Percentiles rank a stretch among this genome's conserved stretches.
phyloP scores from a whole-genome alignment of 306 rosid species.

The Castanea mollissima region DNA sequence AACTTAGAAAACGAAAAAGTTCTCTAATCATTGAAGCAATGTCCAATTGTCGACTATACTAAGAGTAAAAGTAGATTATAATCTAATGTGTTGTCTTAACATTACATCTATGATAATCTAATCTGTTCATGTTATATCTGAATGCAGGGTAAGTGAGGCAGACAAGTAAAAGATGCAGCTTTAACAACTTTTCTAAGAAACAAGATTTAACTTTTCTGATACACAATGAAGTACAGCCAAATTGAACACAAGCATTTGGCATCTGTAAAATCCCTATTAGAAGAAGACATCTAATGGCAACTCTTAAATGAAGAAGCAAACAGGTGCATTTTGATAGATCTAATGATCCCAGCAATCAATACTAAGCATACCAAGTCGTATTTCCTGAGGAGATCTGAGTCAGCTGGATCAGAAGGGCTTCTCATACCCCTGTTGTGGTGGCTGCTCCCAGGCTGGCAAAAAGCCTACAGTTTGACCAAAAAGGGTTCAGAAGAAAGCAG shows the following conservation, averaged over 20 bases:
- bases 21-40: background rate
- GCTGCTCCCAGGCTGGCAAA: conserved; percentile 79
- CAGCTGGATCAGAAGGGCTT: conserved; percentile 61
- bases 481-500: conserved; percentile 5
- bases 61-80: background rate
- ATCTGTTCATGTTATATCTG: background rate
- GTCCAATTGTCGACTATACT: background rate
- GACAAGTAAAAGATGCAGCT: background rate
- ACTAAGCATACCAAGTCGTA: conserved; percentile 41
- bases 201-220: background rate
- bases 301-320: conserved; percentile 3
- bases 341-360: conserved; percentile 25
- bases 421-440: conserved; percentile 69
- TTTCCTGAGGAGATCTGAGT: conserved; percentile 22
- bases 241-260: conserved; percentile 9
- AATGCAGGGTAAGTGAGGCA: background rate
- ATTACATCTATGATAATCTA: background rate
- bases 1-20: background rate
- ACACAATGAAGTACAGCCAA: background rate
- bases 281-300: conserved; percentile 26
- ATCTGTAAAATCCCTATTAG: conserved; percentile 27
- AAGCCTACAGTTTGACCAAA: conserved; percentile 48
- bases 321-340: conserved; percentile 26
- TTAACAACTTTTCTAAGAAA: background rate
- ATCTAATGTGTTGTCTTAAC: background rate